These are phyloP conservation scores for Thielaviopsis punctulata DNA, from an alignment of 2,329 filamentous ascomycete genomes.

Conservation along the genomic window DNA sequence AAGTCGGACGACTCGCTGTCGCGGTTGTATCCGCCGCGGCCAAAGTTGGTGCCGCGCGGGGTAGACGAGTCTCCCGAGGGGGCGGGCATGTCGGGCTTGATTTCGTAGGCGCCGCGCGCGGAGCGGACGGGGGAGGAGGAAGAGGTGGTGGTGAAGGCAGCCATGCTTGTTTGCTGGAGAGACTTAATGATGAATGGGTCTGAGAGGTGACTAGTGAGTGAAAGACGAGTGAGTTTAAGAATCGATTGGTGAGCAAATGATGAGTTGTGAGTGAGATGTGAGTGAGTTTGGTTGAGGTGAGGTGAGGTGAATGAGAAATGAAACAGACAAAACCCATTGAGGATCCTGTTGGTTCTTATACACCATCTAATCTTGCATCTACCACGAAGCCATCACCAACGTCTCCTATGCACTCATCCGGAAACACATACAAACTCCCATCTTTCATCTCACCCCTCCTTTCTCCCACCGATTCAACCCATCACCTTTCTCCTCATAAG, in stretches of 20 bases:
- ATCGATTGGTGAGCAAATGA: background rate
- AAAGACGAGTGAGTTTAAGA: background rate
- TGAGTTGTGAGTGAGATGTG: background rate
- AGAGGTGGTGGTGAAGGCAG: conserved; percentile 15
- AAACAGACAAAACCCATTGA: background rate
- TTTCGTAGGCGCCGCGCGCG: conserved; percentile 22
- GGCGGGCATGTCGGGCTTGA: conserved; percentile 9
- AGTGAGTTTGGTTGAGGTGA: background rate
- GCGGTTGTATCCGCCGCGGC: conserved; percentile 32
- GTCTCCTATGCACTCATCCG: background rate
- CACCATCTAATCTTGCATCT: background rate
- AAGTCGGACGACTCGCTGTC: conserved; percentile 17
- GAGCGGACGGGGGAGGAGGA: conserved; percentile 24
- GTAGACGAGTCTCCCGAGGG: background rate
- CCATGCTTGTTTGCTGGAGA: background rate
- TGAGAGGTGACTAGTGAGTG: background rate
- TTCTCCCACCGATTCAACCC: too few species aligned
- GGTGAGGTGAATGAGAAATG: background rate
- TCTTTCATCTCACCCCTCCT: too few species aligned
- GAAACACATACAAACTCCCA: too few species aligned
- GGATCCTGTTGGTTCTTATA: background rate
- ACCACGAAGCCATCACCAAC: background rate
- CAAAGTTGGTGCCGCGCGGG: conserved; percentile 20
- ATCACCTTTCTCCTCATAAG: too few species aligned
- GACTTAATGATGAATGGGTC: background rate